These are phyloP conservation scores for Dovyalis caffra DNA, from an alignment of 345 rosid genomes.

Conservation along the genomic window DNA sequence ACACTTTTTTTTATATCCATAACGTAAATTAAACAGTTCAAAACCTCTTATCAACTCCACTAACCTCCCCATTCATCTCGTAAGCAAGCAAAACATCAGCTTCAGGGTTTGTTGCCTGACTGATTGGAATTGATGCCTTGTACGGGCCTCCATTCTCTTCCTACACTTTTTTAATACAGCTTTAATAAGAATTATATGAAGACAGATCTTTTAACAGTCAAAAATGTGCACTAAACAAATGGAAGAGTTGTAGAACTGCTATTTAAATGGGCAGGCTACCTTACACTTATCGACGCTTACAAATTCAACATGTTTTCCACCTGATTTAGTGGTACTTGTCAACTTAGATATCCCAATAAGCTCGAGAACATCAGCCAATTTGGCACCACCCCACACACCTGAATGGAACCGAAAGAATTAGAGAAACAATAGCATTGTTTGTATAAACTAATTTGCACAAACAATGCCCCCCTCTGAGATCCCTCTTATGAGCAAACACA, in stretches of 20 bases:
- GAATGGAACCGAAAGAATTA: constrained; percentile 24
- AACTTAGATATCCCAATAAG: constrained; percentile 73
- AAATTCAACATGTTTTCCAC: constrained; percentile 91
- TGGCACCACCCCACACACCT: constrained; percentile 92
- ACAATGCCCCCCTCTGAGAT: not conserved
- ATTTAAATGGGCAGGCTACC: constrained; percentile 38
- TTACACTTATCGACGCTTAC: constrained; percentile 93
- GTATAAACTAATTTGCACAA: not conserved
- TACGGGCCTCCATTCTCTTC: constrained; percentile 99
- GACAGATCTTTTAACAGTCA: not conserved
- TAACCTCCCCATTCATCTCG: constrained; percentile 97
- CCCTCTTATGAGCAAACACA: not conserved
- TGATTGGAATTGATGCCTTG: constrained; percentile 88
- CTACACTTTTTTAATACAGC: constrained; percentile 34
- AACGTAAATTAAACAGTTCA: not conserved
- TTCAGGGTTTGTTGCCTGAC: constrained; percentile 81
- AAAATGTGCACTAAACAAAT: not conserved
- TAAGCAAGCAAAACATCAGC: constrained; percentile 96
- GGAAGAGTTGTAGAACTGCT: not conserved
- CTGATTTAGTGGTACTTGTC: constrained; percentile 45
- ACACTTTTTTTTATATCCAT: not conserved
- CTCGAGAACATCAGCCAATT: constrained; percentile 79
- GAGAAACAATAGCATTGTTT: constrained; percentile 2
- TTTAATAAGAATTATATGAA: not conserved
- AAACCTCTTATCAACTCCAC: constrained; percentile 12